These are phyloP conservation scores for Exophiala alcalophila DNA, from an alignment of 2,329 filamentous ascomycete genomes.

Conservation along the genomic window DNA sequence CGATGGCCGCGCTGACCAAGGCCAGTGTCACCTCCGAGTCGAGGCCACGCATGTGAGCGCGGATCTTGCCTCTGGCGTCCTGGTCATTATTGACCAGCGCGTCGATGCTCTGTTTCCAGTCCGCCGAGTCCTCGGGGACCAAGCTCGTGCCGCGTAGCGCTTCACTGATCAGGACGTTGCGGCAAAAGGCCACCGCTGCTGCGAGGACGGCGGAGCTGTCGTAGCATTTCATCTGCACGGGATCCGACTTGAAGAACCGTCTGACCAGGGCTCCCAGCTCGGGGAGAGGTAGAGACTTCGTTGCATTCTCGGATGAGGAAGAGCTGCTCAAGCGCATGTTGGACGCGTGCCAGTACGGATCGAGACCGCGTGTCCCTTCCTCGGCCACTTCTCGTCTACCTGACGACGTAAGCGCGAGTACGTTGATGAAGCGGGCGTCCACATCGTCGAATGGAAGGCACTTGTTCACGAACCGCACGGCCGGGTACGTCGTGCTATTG, in stretches of 20 bases:
- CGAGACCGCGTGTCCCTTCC: conserved; percentile 83
- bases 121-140: conserved; percentile 61
- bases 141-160: conserved; percentile 49
- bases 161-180: conserved; percentile 59
- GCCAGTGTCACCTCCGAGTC: conserved; percentile 33
- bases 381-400: conserved; percentile 82
- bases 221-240: conserved; percentile 35
- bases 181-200: conserved; percentile 67
- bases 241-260: conserved; percentile 44
- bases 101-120: conserved; percentile 81
- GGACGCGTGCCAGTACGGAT: conserved; percentile 65
- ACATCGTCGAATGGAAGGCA: conserved; percentile 78
- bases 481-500: conserved; percentile 76
- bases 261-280: conserved; percentile 45
- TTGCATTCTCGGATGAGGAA: not conserved
- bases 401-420: conserved; percentile 71
- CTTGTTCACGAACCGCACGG: conserved; percentile 84
- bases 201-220: conserved; percentile 56
- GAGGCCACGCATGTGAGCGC: conserved; percentile 20
- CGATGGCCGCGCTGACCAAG: conserved; percentile 45
- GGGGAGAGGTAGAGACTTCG: conserved; percentile 42
- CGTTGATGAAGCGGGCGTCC: conserved; percentile 79
- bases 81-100: conserved; percentile 26
- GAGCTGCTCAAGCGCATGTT: conserved; percentile 17
- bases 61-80: conserved; percentile 21